These are phyloP conservation scores for Botrytis fabae DNA, from an alignment of 2,329 filamentous ascomycete genomes.

Conservation along the genomic window DNA sequence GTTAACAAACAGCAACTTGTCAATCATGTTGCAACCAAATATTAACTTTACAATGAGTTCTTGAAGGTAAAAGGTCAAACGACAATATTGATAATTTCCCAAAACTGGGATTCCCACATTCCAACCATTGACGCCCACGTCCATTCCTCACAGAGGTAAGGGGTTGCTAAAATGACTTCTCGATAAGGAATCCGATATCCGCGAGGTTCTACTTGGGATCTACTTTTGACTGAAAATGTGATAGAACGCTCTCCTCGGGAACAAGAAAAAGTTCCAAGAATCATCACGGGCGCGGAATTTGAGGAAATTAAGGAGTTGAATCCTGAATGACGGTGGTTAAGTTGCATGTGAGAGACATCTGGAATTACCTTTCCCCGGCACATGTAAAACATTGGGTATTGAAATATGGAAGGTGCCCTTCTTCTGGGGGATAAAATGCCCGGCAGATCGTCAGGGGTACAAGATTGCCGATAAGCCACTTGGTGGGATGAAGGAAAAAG, in stretches of 20 bases:
- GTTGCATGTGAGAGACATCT: conserved; percentile 9
- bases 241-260: background rate
- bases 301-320: background rate
- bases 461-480: conserved; percentile 21
- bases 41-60: background rate
- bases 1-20: background rate
- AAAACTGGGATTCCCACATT: background rate
- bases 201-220: background rate
- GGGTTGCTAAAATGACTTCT: conserved; percentile 3
- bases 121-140: background rate
- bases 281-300: conserved; percentile 1
- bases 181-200: conserved; percentile 4
- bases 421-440: conserved; percentile 2
- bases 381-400: conserved; percentile 7
- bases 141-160: background rate
- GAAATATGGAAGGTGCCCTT: conserved; percentile 12
- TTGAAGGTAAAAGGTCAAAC: conserved; percentile 5
- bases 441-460: conserved; percentile 16
- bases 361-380: conserved; percentile 18
- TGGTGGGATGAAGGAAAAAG: conserved; percentile 10
- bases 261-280: background rate
- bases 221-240: background rate
- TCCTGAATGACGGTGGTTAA: background rate
- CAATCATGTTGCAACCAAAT: background rate
- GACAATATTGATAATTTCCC: background rate